phyloP scores from a whole-genome alignment of 2,329 filamentous ascomycete species.

The Sclerotinia glacialis region DNA sequence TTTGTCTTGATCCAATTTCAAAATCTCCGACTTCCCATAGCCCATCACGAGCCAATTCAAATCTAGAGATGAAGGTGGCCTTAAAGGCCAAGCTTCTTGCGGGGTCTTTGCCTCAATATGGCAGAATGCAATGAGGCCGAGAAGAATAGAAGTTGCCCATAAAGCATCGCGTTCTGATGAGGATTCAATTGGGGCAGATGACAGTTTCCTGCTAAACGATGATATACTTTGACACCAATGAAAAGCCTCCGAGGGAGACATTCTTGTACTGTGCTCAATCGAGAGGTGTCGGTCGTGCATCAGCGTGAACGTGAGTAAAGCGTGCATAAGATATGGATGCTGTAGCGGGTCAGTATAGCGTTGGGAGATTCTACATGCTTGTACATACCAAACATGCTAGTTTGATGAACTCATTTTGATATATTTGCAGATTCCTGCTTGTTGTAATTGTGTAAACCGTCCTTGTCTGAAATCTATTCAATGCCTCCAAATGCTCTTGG shows the following conservation, averaged over 20 bases:
- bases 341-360: slow-evolving; percentile 10
- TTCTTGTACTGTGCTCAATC: slow-evolving; percentile 25
- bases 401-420: slow-evolving; percentile 40
- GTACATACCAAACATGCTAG: slow-evolving; percentile 44
- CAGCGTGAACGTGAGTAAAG: slow-evolving; percentile 50
- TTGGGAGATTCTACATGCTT: background rate
- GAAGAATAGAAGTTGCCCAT: slow-evolving; percentile 48
- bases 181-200: slow-evolving; percentile 37
- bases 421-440: slow-evolving; percentile 37
- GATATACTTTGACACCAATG: slow-evolving; percentile 50
- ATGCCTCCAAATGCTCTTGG: slow-evolving; percentile 36
- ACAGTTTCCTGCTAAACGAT: slow-evolving; percentile 48
- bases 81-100: slow-evolving; percentile 56
- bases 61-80: slow-evolving; percentile 43
- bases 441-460: slow-evolving; percentile 45
- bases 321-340: slow-evolving; percentile 48
- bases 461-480: slow-evolving; percentile 46
- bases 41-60: slow-evolving; percentile 58
- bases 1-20: slow-evolving; percentile 36
- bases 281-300: slow-evolving; percentile 51
- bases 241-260: slow-evolving; percentile 42
- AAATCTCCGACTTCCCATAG: slow-evolving; percentile 55
- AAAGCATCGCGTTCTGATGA: slow-evolving; percentile 46
- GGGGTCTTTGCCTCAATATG: slow-evolving; percentile 45
- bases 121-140: slow-evolving; percentile 48